phyloP scores from a whole-genome alignment of 2,329 filamentous ascomycete species.

The Mollisia scopiformis region DNA sequence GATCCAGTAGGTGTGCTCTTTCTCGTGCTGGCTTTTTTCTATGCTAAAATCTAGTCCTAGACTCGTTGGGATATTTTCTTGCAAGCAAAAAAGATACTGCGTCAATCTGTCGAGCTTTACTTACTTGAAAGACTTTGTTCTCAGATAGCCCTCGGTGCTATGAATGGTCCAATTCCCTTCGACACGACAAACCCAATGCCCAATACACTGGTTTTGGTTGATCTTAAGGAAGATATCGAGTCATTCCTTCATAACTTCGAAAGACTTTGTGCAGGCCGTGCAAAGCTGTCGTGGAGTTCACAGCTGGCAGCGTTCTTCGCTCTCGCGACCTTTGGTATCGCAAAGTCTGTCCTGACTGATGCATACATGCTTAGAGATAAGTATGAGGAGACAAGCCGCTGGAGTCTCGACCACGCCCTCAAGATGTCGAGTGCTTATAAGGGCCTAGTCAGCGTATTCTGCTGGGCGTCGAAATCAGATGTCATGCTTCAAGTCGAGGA shows the following conservation, averaged over 20 bases:
- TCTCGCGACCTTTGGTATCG: constrained; percentile 24
- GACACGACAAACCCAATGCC: constrained; percentile 16
- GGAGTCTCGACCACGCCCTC: constrained; percentile 19
- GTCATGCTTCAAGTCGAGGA: constrained; percentile 14
- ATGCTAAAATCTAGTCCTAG: constrained; percentile 6
- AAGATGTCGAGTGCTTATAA: constrained; percentile 27
- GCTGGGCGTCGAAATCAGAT: constrained; percentile 27
- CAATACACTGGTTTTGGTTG: constrained; percentile 26
- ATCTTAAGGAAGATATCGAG: constrained; percentile 25
- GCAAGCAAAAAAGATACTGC: constrained; percentile 21
- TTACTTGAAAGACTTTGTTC: constrained; percentile 26
- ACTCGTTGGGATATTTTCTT: constrained; percentile 23
- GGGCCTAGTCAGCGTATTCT: constrained; percentile 24
- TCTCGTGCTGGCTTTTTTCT: too few species aligned
- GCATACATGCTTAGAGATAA: constrained; percentile 20
- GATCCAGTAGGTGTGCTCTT: constrained; percentile 20
- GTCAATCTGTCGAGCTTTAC: constrained; percentile 30
- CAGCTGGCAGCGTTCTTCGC: constrained; percentile 27
- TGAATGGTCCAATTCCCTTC: constrained; percentile 21
- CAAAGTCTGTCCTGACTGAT: constrained; percentile 27
- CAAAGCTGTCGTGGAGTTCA: constrained; percentile 19
- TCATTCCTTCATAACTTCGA: constrained; percentile 24
- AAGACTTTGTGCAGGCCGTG: constrained; percentile 20
- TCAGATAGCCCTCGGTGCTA: constrained; percentile 22
- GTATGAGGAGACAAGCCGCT: constrained; percentile 21